Evolutionary conservation across 352 stramenopile species (phyloP).

Genomic region (Phytophthora aleatoria): DNA sequence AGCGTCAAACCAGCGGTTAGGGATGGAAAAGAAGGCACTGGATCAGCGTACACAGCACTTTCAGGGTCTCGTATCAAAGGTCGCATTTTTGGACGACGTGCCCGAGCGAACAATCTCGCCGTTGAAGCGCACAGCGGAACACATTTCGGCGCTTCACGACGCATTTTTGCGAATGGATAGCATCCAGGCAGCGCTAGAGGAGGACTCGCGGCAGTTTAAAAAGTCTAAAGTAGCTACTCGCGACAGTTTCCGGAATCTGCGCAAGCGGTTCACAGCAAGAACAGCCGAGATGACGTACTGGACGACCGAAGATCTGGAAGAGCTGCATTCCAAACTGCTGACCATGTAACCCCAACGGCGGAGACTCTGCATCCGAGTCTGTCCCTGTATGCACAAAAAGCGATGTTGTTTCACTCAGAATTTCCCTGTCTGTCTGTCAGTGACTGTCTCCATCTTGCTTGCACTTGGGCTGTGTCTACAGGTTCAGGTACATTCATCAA

Average conservation of each 20-base stretch:
- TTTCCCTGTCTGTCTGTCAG: too few species aligned
- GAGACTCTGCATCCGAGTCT: background rate
- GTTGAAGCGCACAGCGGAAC: conserved; percentile 50
- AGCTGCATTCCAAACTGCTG: conserved; percentile 46
- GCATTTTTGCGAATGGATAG: conserved; percentile 55
- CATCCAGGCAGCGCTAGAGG: conserved; percentile 50
- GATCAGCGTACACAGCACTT: conserved; percentile 47
- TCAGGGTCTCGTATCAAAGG: conserved; percentile 33
- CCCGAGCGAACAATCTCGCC: conserved; percentile 44
- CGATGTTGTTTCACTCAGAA: conserved; percentile 18
- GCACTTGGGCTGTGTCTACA: background rate
- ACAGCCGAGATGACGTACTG: conserved; percentile 51
- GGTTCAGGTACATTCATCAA: conserved; percentile 21
- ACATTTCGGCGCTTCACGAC: conserved; percentile 46
- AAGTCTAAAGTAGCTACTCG: conserved; percentile 58
- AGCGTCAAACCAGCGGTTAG: conserved; percentile 46
- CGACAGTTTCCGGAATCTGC: conserved; percentile 53
- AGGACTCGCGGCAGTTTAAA: conserved; percentile 56
- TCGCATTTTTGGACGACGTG: conserved; percentile 58
- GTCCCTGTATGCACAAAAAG: conserved; percentile 30
- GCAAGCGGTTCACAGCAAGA: conserved; percentile 53
- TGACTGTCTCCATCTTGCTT: too few species aligned
- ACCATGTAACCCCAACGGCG: conserved; percentile 31
- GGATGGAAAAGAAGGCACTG: conserved; percentile 55
- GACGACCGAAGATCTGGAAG: conserved; percentile 64